Evolutionary conservation across 805 yeast genomes (phyloP), one percentile per base, ranked within the genome.

Genomic region (Alloascoidea africana): DNA sequence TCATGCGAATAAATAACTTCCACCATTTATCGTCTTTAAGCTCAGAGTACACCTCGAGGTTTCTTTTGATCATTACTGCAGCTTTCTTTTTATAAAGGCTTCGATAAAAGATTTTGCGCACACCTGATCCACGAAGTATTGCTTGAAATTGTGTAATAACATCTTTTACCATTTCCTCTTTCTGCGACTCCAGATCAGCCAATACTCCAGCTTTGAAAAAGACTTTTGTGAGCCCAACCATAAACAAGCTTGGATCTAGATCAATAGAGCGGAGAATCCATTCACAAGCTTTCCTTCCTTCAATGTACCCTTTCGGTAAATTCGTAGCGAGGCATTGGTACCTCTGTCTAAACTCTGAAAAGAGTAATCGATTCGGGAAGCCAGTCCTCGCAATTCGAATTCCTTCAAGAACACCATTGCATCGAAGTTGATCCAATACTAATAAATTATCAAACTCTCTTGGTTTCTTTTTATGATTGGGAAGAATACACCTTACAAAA

Each of bases 341-440:
- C 38, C 95, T 67, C 27, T 63, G 66, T 37, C 69, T 72, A 58
- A 91, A 91, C 36, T 84, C 89, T 34, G 75, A 71, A 55, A 87
- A 89, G 18, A 76, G 72, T 52, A 89, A 73, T 45, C 96, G 70
- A 56, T 91, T 91, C 3, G 99, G 99, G 55, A 81, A 91, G 2
- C 99, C 99, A 5, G 95, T 86, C 45, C 99, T 70, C 0, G 97
- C 95, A 42, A 91, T 91, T 56, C 98, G 70, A 18, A 91, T 91
- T 43, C 99, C 99, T 63, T 91, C 99, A 37, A 91, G 60, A 11
- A 91, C 99, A 68, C 99, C 99, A 52, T 91, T 91, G 52, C 97
- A 91, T 44, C 96, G 67, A 43, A 91, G 63, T 59, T 91, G 99
- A 38, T 82, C 89, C 34, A 91, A 61, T 4, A 91, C 94, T 16